Percentiles rank a stretch among this genome's conserved stretches.
Conservation (phyloP, 768 basidiomycete species). For the Rhodotorula toruloides region DNA sequence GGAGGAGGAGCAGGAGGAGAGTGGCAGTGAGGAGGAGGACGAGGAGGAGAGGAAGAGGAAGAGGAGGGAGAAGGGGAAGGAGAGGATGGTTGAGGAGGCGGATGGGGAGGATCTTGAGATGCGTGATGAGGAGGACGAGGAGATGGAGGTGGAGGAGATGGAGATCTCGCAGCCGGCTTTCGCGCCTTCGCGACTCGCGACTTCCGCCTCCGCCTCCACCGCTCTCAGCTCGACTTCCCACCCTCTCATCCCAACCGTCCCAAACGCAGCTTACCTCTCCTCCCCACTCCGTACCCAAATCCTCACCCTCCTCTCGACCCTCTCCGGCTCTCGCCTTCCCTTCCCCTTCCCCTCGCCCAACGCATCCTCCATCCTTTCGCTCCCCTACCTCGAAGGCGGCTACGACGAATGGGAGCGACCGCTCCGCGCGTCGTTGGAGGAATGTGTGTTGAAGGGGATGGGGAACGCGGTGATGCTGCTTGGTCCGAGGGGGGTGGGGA, state of each 20-base stretch:
- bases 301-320: slow-evolving; percentile 28
- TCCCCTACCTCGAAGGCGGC: slow-evolving; percentile 28
- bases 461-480: slow-evolving; percentile 42
- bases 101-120: slow-evolving; percentile 18
- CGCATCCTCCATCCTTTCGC: slow-evolving; percentile 8
- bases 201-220: slow-evolving; percentile 15
- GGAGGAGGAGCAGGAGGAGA: slow-evolving; percentile 10
- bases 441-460: slow-evolving; percentile 39
- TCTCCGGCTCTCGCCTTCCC: slow-evolving; percentile 18
- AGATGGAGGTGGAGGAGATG: too few relatives aligned
- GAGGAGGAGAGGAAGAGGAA: not conserved
- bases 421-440: slow-evolving; percentile 33
- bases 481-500: slow-evolving; percentile 41
- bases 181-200: too few relatives aligned
- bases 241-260: not conserved
- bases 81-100: slow-evolving; percentile 5
- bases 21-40: slow-evolving; percentile 1
- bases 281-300: not conserved
- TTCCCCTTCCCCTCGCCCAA: slow-evolving; percentile 31
- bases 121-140: slow-evolving; percentile 10
- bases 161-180: too few relatives aligned
- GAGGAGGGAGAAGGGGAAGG: slow-evolving; percentile 13
- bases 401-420: slow-evolving; percentile 38
- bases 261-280: not conserved
- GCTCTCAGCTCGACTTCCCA: not conserved